Evolutionary conservation across 805 yeast species (phyloP).

Genomic region (Suhomyces xylopsoci): DNA sequence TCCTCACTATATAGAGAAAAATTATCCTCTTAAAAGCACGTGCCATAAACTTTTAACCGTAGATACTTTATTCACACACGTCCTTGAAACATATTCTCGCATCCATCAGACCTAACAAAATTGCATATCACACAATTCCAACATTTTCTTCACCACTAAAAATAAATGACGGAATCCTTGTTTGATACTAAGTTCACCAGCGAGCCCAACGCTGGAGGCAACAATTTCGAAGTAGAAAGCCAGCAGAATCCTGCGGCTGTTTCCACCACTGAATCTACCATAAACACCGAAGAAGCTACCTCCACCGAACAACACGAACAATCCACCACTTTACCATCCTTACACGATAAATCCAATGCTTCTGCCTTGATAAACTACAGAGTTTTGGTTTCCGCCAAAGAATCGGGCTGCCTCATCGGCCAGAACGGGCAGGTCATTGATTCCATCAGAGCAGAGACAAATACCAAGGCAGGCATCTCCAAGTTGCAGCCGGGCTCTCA

Average conservation of each 20-base stretch:
- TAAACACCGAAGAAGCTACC: background rate
- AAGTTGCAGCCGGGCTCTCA: slow-evolving; percentile 75
- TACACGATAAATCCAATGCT: slow-evolving; percentile 23
- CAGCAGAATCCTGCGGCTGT: background rate
- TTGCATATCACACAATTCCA: background rate
- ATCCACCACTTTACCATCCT: slow-evolving; percentile 25
- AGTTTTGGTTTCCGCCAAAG: slow-evolving; percentile 74
- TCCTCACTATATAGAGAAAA: no score
- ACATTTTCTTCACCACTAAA: background rate
- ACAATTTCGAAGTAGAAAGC: background rate
- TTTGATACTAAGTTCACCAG: slow-evolving; percentile 32
- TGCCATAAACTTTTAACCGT: background rate
- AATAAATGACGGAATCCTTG: slow-evolving; percentile 29
- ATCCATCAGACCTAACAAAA: background rate
- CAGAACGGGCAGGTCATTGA: slow-evolving; percentile 79
- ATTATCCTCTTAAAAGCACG: background rate
- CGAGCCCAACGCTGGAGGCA: slow-evolving; percentile 6
- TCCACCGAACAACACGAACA: slow-evolving; percentile 3
- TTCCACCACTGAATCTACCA: background rate
- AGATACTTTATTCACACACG: background rate
- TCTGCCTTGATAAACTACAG: slow-evolving; percentile 41
- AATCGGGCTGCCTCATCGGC: slow-evolving; percentile 89
- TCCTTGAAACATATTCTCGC: background rate
- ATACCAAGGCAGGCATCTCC: slow-evolving; percentile 84
- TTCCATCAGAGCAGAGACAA: slow-evolving; percentile 66